phyloP scores from a whole-genome alignment of 371 early-diverging fungal species.

The Mucor piriformis region DNA sequence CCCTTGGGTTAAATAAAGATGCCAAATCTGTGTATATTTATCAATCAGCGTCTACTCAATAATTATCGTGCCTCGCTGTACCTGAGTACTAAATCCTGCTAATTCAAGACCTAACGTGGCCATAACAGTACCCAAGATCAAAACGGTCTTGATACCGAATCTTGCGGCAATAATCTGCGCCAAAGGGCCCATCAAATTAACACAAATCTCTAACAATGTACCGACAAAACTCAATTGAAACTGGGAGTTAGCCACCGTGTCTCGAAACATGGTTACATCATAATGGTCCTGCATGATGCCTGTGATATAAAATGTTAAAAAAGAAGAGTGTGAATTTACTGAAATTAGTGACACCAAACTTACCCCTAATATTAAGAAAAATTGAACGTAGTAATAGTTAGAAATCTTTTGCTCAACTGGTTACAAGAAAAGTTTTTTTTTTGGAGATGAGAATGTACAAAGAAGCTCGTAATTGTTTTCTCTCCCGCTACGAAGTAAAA shows the following conservation, averaged over 20 bases:
- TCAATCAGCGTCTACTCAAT: not conserved
- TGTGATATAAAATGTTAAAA: not conserved
- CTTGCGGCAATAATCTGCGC: slow-evolving; percentile 29
- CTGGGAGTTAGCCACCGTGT: slow-evolving; percentile 1
- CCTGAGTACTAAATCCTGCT: slow-evolving; percentile 32
- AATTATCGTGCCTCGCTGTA: too few relatives aligned
- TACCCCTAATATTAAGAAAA: slow-evolving; percentile 6
- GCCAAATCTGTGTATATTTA: slow-evolving; percentile 28
- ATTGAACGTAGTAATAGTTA: not conserved
- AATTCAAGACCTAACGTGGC: slow-evolving; percentile 30
- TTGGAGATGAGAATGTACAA: slow-evolving; percentile 6
- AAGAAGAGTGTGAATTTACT: not conserved
- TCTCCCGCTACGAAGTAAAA: slow-evolving; percentile 3
- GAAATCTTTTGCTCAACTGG: not conserved
- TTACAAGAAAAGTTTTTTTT: not conserved
- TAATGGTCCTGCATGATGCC: slow-evolving; percentile 31
- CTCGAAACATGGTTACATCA: slow-evolving; percentile 11
- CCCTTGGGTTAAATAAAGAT: slow-evolving; percentile 33
- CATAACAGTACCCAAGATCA: slow-evolving; percentile 26
- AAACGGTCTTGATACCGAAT: slow-evolving; percentile 27
- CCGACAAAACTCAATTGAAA: slow-evolving; percentile 40
- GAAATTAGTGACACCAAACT: not conserved
- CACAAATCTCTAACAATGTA: slow-evolving; percentile 26
- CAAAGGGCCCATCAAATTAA: slow-evolving; percentile 33
- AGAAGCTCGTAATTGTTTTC: slow-evolving; percentile 10